A percentile compares a stretch with the other conserved stretches of the same genome.
phyloP scores from a whole-genome alignment of 768 basidiomycete genomes.

The Kwoniella newhampshirensis region DNA sequence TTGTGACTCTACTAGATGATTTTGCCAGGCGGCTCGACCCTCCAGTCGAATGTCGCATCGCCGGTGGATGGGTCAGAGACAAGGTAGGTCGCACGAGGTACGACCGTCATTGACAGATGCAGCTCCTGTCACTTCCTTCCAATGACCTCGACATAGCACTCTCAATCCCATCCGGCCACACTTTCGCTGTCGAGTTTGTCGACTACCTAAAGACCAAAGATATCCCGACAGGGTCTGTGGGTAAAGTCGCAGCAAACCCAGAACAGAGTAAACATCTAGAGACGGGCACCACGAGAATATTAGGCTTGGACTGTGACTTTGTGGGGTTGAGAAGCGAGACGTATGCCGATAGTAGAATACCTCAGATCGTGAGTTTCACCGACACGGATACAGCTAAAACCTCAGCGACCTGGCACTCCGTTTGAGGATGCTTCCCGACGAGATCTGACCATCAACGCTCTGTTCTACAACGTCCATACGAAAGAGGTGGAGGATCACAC shows the following conservation, averaged over 20 bases:
- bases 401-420: conserved; percentile 85
- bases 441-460: conserved; percentile 90
- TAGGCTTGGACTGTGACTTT: conserved; percentile 82
- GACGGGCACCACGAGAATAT: conserved; percentile 79
- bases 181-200: conserved; percentile 79
- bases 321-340: conserved; percentile 92
- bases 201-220: conserved; percentile 58
- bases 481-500: conserved; percentile 83
- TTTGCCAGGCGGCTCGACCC: conserved; percentile 63
- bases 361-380: conserved; percentile 67
- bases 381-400: background rate
- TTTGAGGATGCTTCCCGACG: conserved; percentile 83
- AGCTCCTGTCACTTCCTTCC: conserved; percentile 75
- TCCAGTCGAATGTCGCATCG: conserved; percentile 75
- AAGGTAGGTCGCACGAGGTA: conserved; percentile 65
- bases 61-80: conserved; percentile 98
- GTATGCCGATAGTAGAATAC: conserved; percentile 88
- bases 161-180: conserved; percentile 79
- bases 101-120: background rate
- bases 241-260: conserved; percentile 87
- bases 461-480: conserved; percentile 94
- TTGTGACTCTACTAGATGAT: conserved; percentile 77
- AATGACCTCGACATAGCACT: conserved; percentile 94
- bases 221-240: conserved; percentile 57
- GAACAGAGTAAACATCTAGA: conserved; percentile 98